Evolutionary conservation across 768 basidiomycete species (phyloP).

Genomic region (Mycena metata): DNA sequence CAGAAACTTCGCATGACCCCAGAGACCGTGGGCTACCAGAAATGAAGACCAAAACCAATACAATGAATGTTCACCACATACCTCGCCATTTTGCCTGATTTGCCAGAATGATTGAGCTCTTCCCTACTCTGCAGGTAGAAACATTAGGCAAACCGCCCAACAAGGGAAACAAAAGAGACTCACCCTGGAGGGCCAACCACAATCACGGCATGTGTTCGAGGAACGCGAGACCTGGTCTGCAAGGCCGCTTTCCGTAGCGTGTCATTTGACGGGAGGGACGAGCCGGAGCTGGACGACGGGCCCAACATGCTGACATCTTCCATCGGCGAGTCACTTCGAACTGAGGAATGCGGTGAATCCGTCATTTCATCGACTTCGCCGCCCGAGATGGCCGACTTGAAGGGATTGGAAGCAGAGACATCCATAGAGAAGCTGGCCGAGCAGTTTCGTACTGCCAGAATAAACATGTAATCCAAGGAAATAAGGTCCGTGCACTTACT

Average conservation of each 20-base stretch:
- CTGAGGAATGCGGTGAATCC: slow-evolving; percentile 36
- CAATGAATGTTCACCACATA: not conserved
- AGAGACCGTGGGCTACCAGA: slow-evolving; percentile 71
- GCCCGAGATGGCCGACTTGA: slow-evolving; percentile 29
- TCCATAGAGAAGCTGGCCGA: slow-evolving; percentile 75
- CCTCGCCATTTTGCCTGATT: slow-evolving; percentile 83
- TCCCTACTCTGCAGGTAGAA: slow-evolving; percentile 69
- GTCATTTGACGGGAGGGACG: slow-evolving; percentile 55
- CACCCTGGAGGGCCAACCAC: slow-evolving; percentile 77
- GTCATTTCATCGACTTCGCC: slow-evolving; percentile 50
- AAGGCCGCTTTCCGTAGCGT: slow-evolving; percentile 61
- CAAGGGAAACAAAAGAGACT: slow-evolving; percentile 26
- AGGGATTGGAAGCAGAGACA: slow-evolving; percentile 58
- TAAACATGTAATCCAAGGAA: slow-evolving; percentile 25
- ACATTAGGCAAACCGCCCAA: not conserved
- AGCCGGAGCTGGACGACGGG: slow-evolving; percentile 44
- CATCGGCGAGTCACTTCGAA: slow-evolving; percentile 38
- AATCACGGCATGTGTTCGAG: slow-evolving; percentile 71
- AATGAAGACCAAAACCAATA: slow-evolving; percentile 43
- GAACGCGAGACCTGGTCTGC: slow-evolving; percentile 55
- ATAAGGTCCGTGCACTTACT: slow-evolving; percentile 55
- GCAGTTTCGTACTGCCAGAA: slow-evolving; percentile 55
- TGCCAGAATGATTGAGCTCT: slow-evolving; percentile 77
- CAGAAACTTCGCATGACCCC: slow-evolving; percentile 85
- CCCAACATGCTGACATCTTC: slow-evolving; percentile 30